Evolutionary conservation across 352 stramenopile species (phyloP), one percentile per base, ranked within the genome.

Genomic region (Phytophthora palmivora): DNA sequence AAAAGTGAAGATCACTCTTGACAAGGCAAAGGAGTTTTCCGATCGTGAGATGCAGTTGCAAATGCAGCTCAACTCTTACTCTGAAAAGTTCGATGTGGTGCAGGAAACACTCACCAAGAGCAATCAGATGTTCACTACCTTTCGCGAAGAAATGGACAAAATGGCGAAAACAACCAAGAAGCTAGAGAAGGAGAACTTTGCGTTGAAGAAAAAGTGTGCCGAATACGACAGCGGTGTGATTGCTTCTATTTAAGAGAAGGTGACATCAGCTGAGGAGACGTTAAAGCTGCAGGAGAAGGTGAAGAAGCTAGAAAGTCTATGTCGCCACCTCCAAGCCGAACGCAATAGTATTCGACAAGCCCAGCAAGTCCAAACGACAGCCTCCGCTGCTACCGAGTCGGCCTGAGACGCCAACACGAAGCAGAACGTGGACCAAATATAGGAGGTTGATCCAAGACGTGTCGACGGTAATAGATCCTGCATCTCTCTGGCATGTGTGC

Each of bases 91-190:
- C 48, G 84, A 92, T 32, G 71, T 88, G 8, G 85, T 94, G 6
- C 85, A 96, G 61, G 84, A 96, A 39, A 96, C 85, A 8, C 76
- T 96, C 9, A 79, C 74, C 15, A 93, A 94, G 57, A 96, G 85
- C 69, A 94, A 96, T 52, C 71, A 89, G 30, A 91, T 96, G 84
- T 96, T 96, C 48, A 73, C 72, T 6, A 91, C 79, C 4, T 90
- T 94, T 60, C 85, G 87, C 19, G 67, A 86, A n/a, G 87, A 96
- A 48, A 94, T 96, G 71, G 84, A 93, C 59, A 94, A 94, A 67
- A 92, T 96, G 85, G 70, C 75, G 30, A 96, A 96, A 68, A 78
- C 87, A 15, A 92, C 82, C n/a, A 94, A 94, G 59, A 88, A 89
- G 37, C 63, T 96, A 2, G 87, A 96, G 65, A 96, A 94, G 52